A percentile compares a stretch with the other conserved stretches of the same genome.
These are phyloP conservation scores for Penicillium malachiteum DNA, from an alignment of 495 filamentous ascomycete species.

Conservation along the genomic window DNA sequence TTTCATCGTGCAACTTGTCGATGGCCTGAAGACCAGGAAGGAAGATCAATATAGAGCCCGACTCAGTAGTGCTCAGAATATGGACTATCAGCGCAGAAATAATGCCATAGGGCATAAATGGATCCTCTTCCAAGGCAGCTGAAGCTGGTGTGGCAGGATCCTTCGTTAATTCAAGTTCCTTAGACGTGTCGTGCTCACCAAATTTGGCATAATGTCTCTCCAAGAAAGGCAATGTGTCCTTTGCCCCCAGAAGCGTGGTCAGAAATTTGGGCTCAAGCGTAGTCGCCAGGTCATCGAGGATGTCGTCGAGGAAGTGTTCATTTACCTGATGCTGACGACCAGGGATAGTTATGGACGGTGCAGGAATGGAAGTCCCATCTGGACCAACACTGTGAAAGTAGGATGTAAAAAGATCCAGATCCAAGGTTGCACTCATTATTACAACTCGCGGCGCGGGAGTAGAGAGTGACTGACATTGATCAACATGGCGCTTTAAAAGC, in stretches of 20 bases:
- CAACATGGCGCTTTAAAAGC: slow-evolving; percentile 48
- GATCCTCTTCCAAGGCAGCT: slow-evolving; percentile 44
- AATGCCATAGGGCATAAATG: slow-evolving; percentile 47
- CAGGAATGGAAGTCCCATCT: slow-evolving; percentile 31
- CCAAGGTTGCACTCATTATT: slow-evolving; percentile 61
- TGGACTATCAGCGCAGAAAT: slow-evolving; percentile 50
- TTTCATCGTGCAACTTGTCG: slow-evolving; percentile 32
- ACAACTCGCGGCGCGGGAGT: slow-evolving; percentile 49
- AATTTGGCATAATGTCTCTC: neutral
- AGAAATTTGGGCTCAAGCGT: slow-evolving; percentile 18
- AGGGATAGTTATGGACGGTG: slow-evolving; percentile 54
- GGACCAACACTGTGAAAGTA: slow-evolving; percentile 45
- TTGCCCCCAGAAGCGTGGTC: neutral
- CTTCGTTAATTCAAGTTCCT: neutral
- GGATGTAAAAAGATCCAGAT: slow-evolving; percentile 53
- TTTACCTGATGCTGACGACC: slow-evolving; percentile 57
- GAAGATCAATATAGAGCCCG: slow-evolving; percentile 58
- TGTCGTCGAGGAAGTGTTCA: slow-evolving; percentile 51
- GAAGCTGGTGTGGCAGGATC: neutral
- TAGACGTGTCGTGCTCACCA: neutral
- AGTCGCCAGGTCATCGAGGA: slow-evolving; percentile 37
- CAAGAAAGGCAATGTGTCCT: neutral
- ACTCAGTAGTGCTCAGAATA: slow-evolving; percentile 45
- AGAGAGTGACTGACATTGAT: slow-evolving; percentile 31
- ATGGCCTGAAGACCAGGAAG: slow-evolving; percentile 47